These are phyloP conservation scores for Vigna nakashimae DNA, from an alignment of 306 rosid genomes.

Conservation along the genomic window DNA sequence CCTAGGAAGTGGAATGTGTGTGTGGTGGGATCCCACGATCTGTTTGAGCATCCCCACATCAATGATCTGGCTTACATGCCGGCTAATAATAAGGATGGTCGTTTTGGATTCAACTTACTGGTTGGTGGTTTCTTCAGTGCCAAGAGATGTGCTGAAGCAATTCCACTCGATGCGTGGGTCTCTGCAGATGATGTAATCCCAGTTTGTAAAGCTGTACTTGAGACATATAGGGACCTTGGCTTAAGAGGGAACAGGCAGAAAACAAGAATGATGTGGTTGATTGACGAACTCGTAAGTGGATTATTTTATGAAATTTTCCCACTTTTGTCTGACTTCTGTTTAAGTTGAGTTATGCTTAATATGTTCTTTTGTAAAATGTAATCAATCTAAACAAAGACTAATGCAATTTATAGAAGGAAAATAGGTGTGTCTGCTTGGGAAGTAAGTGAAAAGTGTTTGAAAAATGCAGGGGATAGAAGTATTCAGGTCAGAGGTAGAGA, in stretches of 20 bases:
- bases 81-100: slow-evolving; percentile 73
- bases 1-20: slow-evolving; percentile 99
- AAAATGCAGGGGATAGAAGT: slow-evolving; percentile 84
- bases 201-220: slow-evolving; percentile 78
- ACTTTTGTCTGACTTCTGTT: neutral
- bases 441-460: slow-evolving; percentile 16
- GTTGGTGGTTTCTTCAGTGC: slow-evolving; percentile 98
- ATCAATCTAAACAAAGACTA: neutral
- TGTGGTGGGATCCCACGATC: slow-evolving; percentile 94
- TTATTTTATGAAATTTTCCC: neutral
- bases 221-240: slow-evolving; percentile 92
- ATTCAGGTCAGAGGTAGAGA: slow-evolving; percentile 87
- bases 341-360: neutral
- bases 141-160: slow-evolving; percentile 86
- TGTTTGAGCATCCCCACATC: slow-evolving; percentile 94
- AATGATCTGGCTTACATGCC: slow-evolving; percentile 99
- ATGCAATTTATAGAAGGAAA: neutral
- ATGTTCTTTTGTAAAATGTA: neutral
- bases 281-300: slow-evolving; percentile 81
- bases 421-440: neutral
- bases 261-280: slow-evolving; percentile 97
- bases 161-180: slow-evolving; percentile 98
- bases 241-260: slow-evolving; percentile 87
- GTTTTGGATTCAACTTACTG: slow-evolving; percentile 87
- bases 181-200: slow-evolving; percentile 79